phyloP scores from a whole-genome alignment of 1,284 basidiomycete species.

The Ustilago shanxiensis region DNA sequence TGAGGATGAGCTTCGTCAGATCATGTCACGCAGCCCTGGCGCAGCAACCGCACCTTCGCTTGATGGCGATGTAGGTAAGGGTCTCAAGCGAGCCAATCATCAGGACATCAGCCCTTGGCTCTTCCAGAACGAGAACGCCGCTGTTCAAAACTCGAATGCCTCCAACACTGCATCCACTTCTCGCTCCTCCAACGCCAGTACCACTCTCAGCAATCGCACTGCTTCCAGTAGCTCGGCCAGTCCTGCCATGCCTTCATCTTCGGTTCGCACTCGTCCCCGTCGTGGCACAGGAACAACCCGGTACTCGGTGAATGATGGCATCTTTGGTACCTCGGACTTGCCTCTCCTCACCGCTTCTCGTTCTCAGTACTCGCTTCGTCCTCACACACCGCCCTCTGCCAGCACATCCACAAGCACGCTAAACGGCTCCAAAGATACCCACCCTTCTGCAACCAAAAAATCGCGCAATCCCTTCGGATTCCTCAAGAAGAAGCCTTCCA shows the following conservation, averaged over 20 bases:
- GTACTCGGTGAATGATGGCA: slow-evolving; percentile 19
- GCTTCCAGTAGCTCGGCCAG: background rate
- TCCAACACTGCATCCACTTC: slow-evolving; percentile 21
- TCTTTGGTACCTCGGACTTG: slow-evolving; percentile 22
- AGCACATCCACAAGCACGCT: slow-evolving; percentile 47
- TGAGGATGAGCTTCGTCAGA: slow-evolving; percentile 45
- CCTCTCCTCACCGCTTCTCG: slow-evolving; percentile 25
- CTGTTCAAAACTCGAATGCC: no score
- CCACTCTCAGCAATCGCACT: background rate
- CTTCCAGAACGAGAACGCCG: slow-evolving; percentile 37
- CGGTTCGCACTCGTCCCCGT: slow-evolving; percentile 21
- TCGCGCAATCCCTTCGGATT: slow-evolving; percentile 62
- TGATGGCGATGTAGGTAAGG: slow-evolving; percentile 35
- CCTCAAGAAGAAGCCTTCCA: slow-evolving; percentile 58
- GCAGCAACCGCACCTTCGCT: background rate
- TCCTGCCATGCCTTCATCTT: slow-evolving; percentile 1
- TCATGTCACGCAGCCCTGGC: slow-evolving; percentile 37
- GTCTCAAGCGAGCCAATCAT: slow-evolving; percentile 32
- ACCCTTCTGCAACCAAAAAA: slow-evolving; percentile 32
- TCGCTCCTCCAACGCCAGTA: background rate
- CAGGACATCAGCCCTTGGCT: slow-evolving; percentile 60
- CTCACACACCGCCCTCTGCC: slow-evolving; percentile 53
- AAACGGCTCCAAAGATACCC: slow-evolving; percentile 35
- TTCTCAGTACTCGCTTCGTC: slow-evolving; percentile 38
- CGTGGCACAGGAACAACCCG: slow-evolving; percentile 23